Percentiles rank a stretch among this genome's conserved stretches.
Conservation (phyloP, 2,329 filamentous ascomycete genomes). For the Ophiostoma sp. region DNA sequence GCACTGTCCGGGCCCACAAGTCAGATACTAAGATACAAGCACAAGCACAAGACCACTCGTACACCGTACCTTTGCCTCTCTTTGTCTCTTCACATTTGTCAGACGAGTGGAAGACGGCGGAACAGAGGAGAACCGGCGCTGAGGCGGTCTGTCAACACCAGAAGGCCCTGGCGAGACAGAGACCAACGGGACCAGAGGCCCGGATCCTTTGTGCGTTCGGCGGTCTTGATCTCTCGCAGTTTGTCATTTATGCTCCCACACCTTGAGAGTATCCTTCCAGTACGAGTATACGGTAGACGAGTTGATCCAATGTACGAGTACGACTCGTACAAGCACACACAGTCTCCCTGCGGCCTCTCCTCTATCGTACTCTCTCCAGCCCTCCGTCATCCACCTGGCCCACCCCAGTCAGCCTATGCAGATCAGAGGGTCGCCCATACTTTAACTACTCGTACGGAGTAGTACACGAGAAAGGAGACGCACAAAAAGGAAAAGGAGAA, state of each 20-base stretch:
- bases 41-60: not conserved
- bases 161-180: too few relatives aligned
- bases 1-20: not conserved
- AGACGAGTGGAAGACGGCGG: slow-evolving; percentile 11
- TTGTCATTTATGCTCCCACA: too few relatives aligned
- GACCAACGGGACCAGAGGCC: too few relatives aligned
- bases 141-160: not conserved
- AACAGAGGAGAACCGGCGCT: not conserved
- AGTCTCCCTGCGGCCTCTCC: not conserved
- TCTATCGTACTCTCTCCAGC: not conserved
- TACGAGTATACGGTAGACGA: too few relatives aligned
- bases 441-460: too few relatives aligned
- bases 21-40: not conserved
- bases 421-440: slow-evolving; percentile 4
- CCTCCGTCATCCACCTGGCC: not conserved
- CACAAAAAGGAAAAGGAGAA: not conserved
- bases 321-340: too few relatives aligned
- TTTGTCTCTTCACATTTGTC: not conserved
- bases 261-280: too few relatives aligned
- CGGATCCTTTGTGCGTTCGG: too few relatives aligned
- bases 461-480: not conserved
- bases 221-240: too few relatives aligned
- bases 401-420: not conserved
- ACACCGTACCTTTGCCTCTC: not conserved
- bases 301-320: too few relatives aligned